phyloP scores from a whole-genome alignment of 306 rosid genomes.

The Mucuna pruriens region DNA sequence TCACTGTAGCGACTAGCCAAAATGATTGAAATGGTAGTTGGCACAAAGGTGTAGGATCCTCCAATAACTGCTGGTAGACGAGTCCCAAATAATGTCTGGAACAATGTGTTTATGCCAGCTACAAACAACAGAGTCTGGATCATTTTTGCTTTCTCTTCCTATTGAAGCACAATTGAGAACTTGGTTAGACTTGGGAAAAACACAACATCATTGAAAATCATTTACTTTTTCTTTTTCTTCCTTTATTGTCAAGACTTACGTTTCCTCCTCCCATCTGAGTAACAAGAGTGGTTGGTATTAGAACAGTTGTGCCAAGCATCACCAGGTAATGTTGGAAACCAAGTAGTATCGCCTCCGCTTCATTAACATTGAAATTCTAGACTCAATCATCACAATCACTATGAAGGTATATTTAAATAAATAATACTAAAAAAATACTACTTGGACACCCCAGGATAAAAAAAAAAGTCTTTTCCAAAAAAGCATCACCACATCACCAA shows the following conservation, averaged over 20 bases:
- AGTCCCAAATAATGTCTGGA: slow-evolving; percentile 84
- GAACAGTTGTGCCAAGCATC: slow-evolving; percentile 95
- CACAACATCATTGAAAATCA: slow-evolving; percentile 23
- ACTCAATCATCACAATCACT: slow-evolving; percentile 34
- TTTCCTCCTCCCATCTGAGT: slow-evolving; percentile 98
- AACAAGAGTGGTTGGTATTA: slow-evolving; percentile 81
- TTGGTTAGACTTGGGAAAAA: slow-evolving; percentile 30
- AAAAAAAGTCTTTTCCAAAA: background rate
- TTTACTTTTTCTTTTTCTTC: background rate
- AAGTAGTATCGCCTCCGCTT: slow-evolving; percentile 95
- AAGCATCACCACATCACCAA: background rate
- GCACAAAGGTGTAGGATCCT: slow-evolving; percentile 87
- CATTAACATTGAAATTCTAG: slow-evolving; percentile 36
- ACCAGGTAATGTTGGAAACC: slow-evolving; percentile 98
- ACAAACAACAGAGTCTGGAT: slow-evolving; percentile 84
- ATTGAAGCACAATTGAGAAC: slow-evolving; percentile 31
- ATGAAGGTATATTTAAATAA: background rate
- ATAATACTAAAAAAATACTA: background rate
- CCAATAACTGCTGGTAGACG: slow-evolving; percentile 94
- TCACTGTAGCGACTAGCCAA: slow-evolving; percentile 84
- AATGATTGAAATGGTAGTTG: slow-evolving; percentile 89
- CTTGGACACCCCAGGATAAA: background rate
- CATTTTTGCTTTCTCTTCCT: slow-evolving; percentile 96
- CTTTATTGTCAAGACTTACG: slow-evolving; percentile 55
- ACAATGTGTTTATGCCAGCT: slow-evolving; percentile 86